phyloP scores from a whole-genome alignment of 2,329 filamentous ascomycete genomes.

The Xylaria sp. region DNA sequence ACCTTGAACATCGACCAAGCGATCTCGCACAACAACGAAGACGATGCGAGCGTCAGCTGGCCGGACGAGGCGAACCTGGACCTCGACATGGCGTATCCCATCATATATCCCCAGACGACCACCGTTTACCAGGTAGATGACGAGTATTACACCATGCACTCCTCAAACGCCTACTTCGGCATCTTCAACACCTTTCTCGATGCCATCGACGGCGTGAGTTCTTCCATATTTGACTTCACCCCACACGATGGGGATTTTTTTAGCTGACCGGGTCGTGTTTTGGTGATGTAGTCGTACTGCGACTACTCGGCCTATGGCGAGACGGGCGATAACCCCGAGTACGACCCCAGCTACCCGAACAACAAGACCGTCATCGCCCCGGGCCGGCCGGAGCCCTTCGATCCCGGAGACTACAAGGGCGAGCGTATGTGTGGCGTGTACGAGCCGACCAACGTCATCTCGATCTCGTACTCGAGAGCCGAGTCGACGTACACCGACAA shows the following conservation, averaged over 20 bases:
- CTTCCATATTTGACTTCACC: neutral
- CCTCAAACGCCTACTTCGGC: conserved; percentile 29
- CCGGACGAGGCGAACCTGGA: conserved; percentile 17
- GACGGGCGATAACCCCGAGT: conserved; percentile 41
- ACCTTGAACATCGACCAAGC: conserved; percentile 13
- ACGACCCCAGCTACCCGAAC: conserved; percentile 50
- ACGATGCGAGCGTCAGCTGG: neutral
- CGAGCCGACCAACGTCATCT: conserved; percentile 53
- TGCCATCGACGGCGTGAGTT: conserved; percentile 42
- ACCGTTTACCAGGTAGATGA: conserved; percentile 31
- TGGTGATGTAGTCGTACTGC: conserved; percentile 43
- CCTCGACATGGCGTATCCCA: conserved; percentile 28
- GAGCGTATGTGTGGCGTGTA: conserved; percentile 23
- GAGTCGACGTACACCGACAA: conserved; percentile 47
- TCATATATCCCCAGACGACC: conserved; percentile 28
- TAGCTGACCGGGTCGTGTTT: neutral
- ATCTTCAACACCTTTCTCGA: conserved; percentile 47
- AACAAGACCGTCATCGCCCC: conserved; percentile 33
- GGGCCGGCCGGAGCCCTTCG: conserved; percentile 45
- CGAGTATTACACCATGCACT: conserved; percentile 25
- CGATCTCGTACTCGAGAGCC: conserved; percentile 50
- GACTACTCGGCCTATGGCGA: conserved; percentile 46
- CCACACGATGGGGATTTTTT: too few relatives aligned
- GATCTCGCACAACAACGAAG: conserved; percentile 9
- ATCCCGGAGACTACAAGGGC: conserved; percentile 49